Base-by-base conservation (phyloP, 495 filamentous ascomycete genomes). In the Trichoderma gamsii region DNA sequence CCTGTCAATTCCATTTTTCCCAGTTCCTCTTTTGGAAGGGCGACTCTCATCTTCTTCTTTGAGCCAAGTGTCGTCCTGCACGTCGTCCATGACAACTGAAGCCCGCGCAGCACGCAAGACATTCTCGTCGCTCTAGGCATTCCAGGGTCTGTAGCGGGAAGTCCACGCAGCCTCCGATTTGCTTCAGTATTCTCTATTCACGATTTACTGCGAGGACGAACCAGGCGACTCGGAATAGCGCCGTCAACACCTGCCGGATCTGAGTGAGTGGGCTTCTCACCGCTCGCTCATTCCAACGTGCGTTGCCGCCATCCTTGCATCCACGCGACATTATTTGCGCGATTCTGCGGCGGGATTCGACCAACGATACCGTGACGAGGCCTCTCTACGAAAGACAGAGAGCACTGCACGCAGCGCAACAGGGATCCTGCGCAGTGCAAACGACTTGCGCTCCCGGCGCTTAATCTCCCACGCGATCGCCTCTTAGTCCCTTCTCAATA, bases 71-170 rank as follows among this genome's bases (percentile, higher is more conserved):
- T 61, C 23, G 56, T 61, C 56, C 56, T 61, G 56, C 56, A 61
- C 56, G 56, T 61, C 56, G 56, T 61, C 56, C 56, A 61, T 61
- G 56, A 61, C 56, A 61, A 61, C 56, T 61, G 56, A 61, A 29
- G 11, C 15, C 35, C 56, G 27, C 56, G 51, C 51, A 56, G 25
- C 56, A 61, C 35, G 56, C 56, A 61, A 61, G 56, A 61, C 56
- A 61, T 32, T 21, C 27, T 18, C 8, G 2, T 38, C 56, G 27
- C 23, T 13, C 56, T 61, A 4, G 11, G 16, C 56, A 61, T 29
- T 61, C 4, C 56, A 61, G 56, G 56, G 23, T 61, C 56, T 21
- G 29, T 29, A 61, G 16, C 23, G 23, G 56, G 35, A 4, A 61
- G 32, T 61, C 23, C 56, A 61, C 56, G 56, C 56, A 35, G 25